Evolutionary conservation across 371 early-diverging fungal genomes (phyloP).

Genomic region (Rhizopus stolonifer): DNA sequence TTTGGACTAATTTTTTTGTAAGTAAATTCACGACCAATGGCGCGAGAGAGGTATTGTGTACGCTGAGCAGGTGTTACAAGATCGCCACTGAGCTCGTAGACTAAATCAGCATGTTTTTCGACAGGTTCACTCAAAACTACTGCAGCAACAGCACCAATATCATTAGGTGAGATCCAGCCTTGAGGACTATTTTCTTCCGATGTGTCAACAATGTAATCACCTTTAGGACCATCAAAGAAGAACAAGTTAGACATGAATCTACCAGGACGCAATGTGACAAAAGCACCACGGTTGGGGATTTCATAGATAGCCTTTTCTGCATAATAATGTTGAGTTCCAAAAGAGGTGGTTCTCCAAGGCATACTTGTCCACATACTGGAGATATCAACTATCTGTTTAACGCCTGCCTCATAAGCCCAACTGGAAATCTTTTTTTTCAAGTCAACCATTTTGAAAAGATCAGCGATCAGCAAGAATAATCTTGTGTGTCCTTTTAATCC

Average conservation of each 20-base stretch:
- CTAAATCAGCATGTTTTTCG: slow-evolving; percentile 21
- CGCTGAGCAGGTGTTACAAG: slow-evolving; percentile 6
- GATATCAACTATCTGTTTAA: slow-evolving; percentile 36
- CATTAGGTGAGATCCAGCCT: slow-evolving; percentile 24
- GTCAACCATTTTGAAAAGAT: slow-evolving; percentile 1
- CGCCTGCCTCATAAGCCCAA: slow-evolving; percentile 29
- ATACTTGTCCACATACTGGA: slow-evolving; percentile 18
- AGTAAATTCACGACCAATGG: slow-evolving; percentile 13
- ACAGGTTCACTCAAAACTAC: slow-evolving; percentile 17
- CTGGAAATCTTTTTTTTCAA: slow-evolving; percentile 15
- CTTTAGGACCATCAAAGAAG: neutral
- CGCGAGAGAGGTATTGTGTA: slow-evolving; percentile 5
- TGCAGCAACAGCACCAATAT: slow-evolving; percentile 29
- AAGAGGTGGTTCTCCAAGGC: slow-evolving; percentile 19
- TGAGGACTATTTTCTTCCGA: neutral
- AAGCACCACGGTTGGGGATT: slow-evolving; percentile 20
- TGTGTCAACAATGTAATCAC: slow-evolving; percentile 1
- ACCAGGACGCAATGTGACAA: slow-evolving; percentile 35
- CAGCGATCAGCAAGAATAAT: slow-evolving; percentile 24
- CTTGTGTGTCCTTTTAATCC: slow-evolving; percentile 30
- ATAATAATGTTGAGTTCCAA: slow-evolving; percentile 17
- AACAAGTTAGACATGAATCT: slow-evolving; percentile 34
- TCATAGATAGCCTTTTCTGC: slow-evolving; percentile 28
- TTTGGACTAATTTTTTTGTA: slow-evolving; percentile 4
- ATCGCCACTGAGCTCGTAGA: slow-evolving; percentile 18